phyloP scores from a whole-genome alignment of 306 rosid genomes.

The Pueraria montana region DNA sequence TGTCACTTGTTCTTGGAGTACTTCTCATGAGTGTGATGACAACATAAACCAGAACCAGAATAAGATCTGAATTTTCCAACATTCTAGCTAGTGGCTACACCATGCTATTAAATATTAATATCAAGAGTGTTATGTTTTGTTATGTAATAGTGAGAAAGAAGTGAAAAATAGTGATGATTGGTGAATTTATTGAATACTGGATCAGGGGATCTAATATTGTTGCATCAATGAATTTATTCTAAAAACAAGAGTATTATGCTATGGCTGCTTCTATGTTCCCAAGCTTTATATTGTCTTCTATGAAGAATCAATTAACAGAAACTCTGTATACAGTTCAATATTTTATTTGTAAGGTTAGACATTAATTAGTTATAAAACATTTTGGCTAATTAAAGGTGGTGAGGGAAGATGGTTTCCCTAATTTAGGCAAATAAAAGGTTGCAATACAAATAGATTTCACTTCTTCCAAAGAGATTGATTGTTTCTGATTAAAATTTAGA shows the following conservation, averaged over 20 bases:
- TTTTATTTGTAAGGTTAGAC: neutral
- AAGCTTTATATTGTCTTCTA: neutral
- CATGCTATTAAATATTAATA: neutral
- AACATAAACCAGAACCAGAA: neutral
- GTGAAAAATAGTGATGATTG: neutral
- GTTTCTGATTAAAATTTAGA: no score
- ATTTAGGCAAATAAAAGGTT: neutral
- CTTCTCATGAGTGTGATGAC: neutral
- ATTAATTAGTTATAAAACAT: neutral
- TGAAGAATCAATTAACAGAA: neutral
- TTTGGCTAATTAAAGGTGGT: neutral
- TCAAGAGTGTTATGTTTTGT: neutral
- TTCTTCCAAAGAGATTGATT: neutral
- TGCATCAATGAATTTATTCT: neutral
- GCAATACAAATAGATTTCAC: neutral
- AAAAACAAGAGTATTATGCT: neutral
- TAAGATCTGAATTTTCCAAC: neutral
- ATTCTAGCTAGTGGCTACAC: neutral
- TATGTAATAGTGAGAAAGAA: neutral
- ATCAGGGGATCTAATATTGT: neutral
- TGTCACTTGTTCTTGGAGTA: constrained; percentile 43
- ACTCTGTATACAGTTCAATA: neutral
- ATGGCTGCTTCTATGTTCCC: neutral
- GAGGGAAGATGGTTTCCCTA: neutral
- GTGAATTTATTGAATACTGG: neutral